phyloP scores from a whole-genome alignment of 106 monocot genomes.

The Dioscorea zingiberensis region DNA sequence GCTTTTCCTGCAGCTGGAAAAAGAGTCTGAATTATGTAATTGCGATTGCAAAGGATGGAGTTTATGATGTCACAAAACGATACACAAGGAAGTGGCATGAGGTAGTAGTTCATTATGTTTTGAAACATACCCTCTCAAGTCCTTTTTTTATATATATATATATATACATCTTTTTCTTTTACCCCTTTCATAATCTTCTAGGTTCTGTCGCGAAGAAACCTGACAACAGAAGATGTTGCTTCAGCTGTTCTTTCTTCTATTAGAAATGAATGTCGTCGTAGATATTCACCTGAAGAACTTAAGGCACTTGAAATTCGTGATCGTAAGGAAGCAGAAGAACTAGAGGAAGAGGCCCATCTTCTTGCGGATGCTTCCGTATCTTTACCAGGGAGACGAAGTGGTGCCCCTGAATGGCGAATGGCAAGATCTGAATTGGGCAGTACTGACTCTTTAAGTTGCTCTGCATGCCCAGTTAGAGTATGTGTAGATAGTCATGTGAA shows the following conservation, averaged over 20 bases:
- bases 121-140: neutral
- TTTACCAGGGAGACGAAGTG: conserved; percentile 92
- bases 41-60: conserved; percentile 81
- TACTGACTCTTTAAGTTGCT: conserved; percentile 29
- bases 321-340: conserved; percentile 60
- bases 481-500: conserved; percentile 77
- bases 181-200: conserved; percentile 23
- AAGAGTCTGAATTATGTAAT: conserved; percentile 87
- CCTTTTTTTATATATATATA: neutral
- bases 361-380: conserved; percentile 27
- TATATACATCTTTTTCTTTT: neutral
- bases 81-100: conserved; percentile 93
- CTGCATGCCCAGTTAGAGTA: conserved; percentile 53
- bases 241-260: conserved; percentile 62
- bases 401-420: conserved; percentile 71
- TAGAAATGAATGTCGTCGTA: conserved; percentile 58
- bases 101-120: conserved; percentile 25
- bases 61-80: conserved; percentile 85
- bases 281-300: conserved; percentile 45
- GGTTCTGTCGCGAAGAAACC: conserved; percentile 71
- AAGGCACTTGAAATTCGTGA: conserved; percentile 40
- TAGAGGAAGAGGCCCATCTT: conserved; percentile 36
- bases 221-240: conserved; percentile 55
- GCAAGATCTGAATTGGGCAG: conserved; percentile 66
- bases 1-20: conserved; percentile 61